A percentile compares a stretch with the other conserved stretches of the same genome.
phyloP scores from a whole-genome alignment of 1,284 basidiomycete species.

The Flammula alnicola region DNA sequence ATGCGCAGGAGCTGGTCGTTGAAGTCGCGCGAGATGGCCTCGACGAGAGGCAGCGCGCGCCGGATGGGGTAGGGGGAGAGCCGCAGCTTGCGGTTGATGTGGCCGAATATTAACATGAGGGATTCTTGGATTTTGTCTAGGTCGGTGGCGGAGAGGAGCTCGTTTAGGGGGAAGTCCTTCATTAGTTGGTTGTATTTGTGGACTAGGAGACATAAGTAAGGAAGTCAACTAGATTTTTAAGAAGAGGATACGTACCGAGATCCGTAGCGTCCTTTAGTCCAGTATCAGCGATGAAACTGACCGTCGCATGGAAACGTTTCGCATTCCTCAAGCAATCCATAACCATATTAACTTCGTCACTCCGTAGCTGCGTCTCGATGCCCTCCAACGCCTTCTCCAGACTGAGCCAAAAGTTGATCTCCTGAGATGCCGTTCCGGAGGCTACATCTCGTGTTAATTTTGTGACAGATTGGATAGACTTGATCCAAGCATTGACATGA shows the following conservation, averaged over 20 bases:
- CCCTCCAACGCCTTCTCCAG: constrained; percentile 92
- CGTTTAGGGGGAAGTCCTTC: constrained; percentile 98
- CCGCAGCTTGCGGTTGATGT: constrained; percentile 95
- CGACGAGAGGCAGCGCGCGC: constrained; percentile 93
- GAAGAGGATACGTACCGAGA: constrained; percentile 55
- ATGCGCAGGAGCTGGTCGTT: constrained; percentile 94
- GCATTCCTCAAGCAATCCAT: constrained; percentile 96
- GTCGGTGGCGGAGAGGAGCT: constrained; percentile 94
- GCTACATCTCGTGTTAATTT: constrained; percentile 93
- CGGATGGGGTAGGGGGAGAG: constrained; percentile 96
- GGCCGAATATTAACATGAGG: constrained; percentile 86
- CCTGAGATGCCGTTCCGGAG: constrained; percentile 95
- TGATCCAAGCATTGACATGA: constrained; percentile 98
- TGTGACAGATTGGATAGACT: constrained; percentile 96
- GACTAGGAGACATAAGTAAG: constrained; percentile 49
- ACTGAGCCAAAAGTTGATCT: constrained; percentile 98
- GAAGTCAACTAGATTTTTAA: background rate
- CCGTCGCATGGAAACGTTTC: constrained; percentile 96
- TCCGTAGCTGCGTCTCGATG: constrained; percentile 90
- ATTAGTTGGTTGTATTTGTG: constrained; percentile 98
- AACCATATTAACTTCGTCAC: constrained; percentile 93
- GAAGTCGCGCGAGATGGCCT: constrained; percentile 97
- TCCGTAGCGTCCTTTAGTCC: constrained; percentile 94
- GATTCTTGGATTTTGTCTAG: constrained; percentile 94
- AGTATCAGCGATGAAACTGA: constrained; percentile 97